These are phyloP conservation scores for Colletotrichum ledebouriae DNA, from an alignment of 2,329 filamentous ascomycete genomes.

Conservation along the genomic window DNA sequence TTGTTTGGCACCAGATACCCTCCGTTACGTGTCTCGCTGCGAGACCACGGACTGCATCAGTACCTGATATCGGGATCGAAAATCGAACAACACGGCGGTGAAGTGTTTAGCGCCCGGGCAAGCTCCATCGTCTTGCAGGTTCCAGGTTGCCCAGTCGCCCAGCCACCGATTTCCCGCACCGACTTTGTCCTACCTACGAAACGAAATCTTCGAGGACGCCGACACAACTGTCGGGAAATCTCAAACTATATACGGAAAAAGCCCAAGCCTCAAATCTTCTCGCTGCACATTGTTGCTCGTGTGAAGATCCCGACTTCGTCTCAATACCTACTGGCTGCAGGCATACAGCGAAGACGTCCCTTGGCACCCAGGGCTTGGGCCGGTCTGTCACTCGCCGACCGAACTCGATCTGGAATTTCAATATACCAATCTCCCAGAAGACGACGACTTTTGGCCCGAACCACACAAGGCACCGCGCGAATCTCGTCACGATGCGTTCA, in stretches of 20 bases:
- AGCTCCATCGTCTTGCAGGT: conserved; percentile 38
- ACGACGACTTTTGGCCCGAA: background rate
- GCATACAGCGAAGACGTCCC: background rate
- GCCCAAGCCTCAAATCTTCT: background rate
- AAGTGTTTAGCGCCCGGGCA: conserved; percentile 23
- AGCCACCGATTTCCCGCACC: conserved; percentile 40
- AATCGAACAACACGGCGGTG: conserved; percentile 30
- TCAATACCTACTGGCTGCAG: conserved; percentile 4
- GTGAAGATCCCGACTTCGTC: background rate
- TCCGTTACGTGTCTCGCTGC: conserved; percentile 31
- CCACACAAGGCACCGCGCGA: background rate
- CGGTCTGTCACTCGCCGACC: conserved; percentile 4
- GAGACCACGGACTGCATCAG: conserved; percentile 23
- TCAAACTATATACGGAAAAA: background rate
- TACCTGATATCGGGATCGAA: conserved; percentile 16
- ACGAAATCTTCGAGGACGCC: conserved; percentile 7
- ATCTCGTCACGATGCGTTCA: conserved; percentile 54
- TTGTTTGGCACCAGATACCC: conserved; percentile 26
- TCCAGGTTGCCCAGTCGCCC: conserved; percentile 26
- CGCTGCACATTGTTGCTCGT: background rate
- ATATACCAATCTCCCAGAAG: conserved; percentile 7
- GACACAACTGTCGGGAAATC: background rate
- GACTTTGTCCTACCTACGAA: conserved; percentile 14
- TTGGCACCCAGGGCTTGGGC: conserved; percentile 6
- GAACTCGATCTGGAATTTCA: conserved; percentile 10